These are phyloP conservation scores for Patellifolia procumbens DNA, from an alignment of 179 eudicot species.

Conservation along the genomic window DNA sequence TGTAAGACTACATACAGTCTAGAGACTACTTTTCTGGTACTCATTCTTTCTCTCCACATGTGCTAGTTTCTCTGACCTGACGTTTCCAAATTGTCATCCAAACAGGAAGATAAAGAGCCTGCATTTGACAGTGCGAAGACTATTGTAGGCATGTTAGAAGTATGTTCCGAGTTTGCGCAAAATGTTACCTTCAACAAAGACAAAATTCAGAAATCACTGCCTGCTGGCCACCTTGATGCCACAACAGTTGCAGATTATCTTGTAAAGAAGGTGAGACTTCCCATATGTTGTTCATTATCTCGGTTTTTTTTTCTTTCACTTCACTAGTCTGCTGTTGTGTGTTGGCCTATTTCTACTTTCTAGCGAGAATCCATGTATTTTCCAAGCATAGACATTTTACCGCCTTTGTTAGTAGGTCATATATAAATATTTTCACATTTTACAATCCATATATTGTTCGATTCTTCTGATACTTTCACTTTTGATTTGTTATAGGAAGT, in stretches of 20 bases:
- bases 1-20: background rate
- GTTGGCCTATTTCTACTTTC: background rate
- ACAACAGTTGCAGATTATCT: slow-evolving; percentile 99
- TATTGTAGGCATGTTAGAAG: slow-evolving; percentile 89
- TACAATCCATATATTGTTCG: background rate
- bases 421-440: background rate
- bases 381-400: background rate
- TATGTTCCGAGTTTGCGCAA: slow-evolving; percentile 86
- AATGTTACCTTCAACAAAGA: slow-evolving; percentile 74
- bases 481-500: slow-evolving; percentile 54
- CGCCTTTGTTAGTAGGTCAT: background rate
- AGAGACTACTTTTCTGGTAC: background rate
- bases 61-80: background rate
- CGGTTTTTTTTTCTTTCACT: background rate
- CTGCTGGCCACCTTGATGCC: slow-evolving; percentile 99
- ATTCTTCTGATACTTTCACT: background rate
- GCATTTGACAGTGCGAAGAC: slow-evolving; percentile 90
- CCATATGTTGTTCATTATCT: background rate
- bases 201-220: slow-evolving; percentile 70
- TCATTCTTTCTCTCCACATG: background rate
- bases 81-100: slow-evolving; percentile 2
- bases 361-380: background rate
- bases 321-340: background rate
- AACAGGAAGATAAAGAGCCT: slow-evolving; percentile 97
- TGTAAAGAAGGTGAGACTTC: slow-evolving; percentile 70